Evolutionary conservation across 1,139 yeast genomes (phyloP), one percentile per base, ranked within the genome.

Genomic region (Geotrichum cucujoidarum): DNA sequence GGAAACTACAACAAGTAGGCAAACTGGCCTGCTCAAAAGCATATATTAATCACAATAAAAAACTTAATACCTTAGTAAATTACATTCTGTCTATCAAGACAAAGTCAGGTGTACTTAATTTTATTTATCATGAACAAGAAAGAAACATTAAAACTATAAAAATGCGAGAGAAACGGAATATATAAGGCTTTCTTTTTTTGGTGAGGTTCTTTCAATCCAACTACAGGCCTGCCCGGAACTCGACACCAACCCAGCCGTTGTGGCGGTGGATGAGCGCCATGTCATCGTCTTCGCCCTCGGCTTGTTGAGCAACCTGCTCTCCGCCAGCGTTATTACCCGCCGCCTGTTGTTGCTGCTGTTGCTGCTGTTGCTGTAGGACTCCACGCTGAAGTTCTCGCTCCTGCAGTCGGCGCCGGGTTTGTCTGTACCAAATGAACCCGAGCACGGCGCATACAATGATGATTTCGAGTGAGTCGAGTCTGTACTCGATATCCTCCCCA

Each of bases 361-460:
- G 45, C 14, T 16, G 31, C 16, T 30, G 39, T 18, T 34, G 45
- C 27, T 41, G 30, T 11, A 20, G 39, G 10, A 27, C 45, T 16
- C 33, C 17, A 11, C 20, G 21, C 22, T 24, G 45, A 10, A 41
- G 32, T 16, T 41, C 38, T 21, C 32, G 27, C 7, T 33, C 35
- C 14, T 39, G 31, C 14, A 27, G 22, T 1, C 24, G 46, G 21
- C 41, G 49, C 34, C 36, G 45, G 4, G 40, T 25, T 16, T 41
- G 46, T 4, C 49, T 34, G 17, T 45, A 41, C 45, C 45, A 45
- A 41, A 45, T 36, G 24, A 45, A 24, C n/a, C 29, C 41, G 8
- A 46, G 17, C 1, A 42, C 25, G 5, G 34, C 40, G 25, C 35
- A 34, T 10, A 46, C 36, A 41, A 42, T 11, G 14, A 42, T 33